phyloP scores from a whole-genome alignment of 768 basidiomycete genomes.

The Psilocybe cyanescens region DNA sequence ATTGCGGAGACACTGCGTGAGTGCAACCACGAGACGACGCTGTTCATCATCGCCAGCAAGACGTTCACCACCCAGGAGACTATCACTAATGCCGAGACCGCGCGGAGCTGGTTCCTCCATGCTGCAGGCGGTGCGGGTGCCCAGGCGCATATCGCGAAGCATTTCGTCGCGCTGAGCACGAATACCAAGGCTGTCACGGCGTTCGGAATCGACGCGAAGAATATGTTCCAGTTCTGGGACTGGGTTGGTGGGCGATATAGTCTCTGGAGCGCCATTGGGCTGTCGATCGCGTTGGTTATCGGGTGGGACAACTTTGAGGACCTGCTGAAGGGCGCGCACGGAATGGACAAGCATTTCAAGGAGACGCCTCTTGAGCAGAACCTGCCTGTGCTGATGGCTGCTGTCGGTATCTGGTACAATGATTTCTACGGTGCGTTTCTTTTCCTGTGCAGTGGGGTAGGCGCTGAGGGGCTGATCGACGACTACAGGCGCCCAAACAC shows the following conservation, averaged over 20 bases:
- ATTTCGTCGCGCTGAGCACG: constrained; percentile 97
- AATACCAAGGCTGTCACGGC: constrained; percentile 92
- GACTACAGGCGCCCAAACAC: constrained; percentile 82
- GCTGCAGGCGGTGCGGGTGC: constrained; percentile 87
- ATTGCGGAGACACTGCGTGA: constrained; percentile 83
- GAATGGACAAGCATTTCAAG: constrained; percentile 97
- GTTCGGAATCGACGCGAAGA: constrained; percentile 88
- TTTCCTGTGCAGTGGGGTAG: neutral
- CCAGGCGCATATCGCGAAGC: constrained; percentile 93
- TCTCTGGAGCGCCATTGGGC: constrained; percentile 97
- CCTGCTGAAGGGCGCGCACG: constrained; percentile 90
- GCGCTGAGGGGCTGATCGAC: neutral
- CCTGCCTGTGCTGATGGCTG: constrained; percentile 88
- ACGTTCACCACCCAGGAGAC: constrained; percentile 99
- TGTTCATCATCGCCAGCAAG: constrained; percentile 99
- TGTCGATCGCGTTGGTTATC: constrained; percentile 91
- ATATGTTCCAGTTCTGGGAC: constrained; percentile 99
- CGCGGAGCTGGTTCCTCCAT: constrained; percentile 91
- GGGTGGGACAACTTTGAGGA: constrained; percentile 94
- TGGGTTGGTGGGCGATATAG: constrained; percentile 99
- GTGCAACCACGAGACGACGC: constrained; percentile 89
- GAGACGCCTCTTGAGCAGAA: constrained; percentile 87
- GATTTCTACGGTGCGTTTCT: constrained; percentile 80
- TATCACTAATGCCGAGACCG: constrained; percentile 96
- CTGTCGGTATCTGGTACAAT: constrained; percentile 97